These are phyloP conservation scores for Coelastrella sp. DNA, from an alignment of 139 green algal species.

Conservation along the genomic window DNA sequence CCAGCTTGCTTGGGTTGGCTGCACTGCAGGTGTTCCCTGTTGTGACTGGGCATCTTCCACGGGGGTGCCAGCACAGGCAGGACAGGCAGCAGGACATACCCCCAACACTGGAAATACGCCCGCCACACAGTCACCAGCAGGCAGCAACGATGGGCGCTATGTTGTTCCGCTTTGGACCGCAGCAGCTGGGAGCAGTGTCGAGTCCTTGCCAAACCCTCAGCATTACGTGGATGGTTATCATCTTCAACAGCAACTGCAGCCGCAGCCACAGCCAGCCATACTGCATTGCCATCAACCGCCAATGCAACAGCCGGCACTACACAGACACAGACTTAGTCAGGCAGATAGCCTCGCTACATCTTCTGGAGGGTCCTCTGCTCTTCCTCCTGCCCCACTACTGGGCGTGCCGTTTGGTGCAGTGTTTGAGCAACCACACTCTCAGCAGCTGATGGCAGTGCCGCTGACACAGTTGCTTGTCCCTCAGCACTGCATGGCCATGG, in stretches of 20 bases:
- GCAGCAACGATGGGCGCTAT: background rate
- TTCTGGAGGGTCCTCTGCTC: background rate
- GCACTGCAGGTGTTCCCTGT: conserved; percentile 40
- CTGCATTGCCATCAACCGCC: conserved; percentile 4
- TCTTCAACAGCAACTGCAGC: background rate
- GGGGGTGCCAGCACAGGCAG: conserved; percentile 17
- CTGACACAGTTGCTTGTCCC: background rate
- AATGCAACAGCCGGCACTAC: conserved; percentile 4
- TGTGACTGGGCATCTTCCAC: conserved; percentile 53
- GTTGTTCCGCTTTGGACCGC: background rate
- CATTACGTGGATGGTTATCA: background rate
- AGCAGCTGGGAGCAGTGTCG: background rate
- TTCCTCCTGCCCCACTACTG: background rate
- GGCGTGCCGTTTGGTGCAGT: background rate
- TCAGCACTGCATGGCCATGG: background rate
- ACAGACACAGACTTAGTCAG: background rate
- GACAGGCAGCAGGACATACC: background rate
- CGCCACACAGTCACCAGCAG: background rate
- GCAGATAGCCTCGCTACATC: background rate
- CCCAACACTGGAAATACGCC: background rate
- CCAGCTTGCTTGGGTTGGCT: background rate
- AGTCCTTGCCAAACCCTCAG: background rate
- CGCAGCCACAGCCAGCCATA: background rate
- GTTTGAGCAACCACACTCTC: background rate
- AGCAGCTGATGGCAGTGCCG: conserved; percentile 28